Evolutionary conservation across 2,329 filamentous ascomycete genomes (phyloP), one percentile per base, ranked within the genome.

Genomic region (Chaetomiaceae sp.): DNA sequence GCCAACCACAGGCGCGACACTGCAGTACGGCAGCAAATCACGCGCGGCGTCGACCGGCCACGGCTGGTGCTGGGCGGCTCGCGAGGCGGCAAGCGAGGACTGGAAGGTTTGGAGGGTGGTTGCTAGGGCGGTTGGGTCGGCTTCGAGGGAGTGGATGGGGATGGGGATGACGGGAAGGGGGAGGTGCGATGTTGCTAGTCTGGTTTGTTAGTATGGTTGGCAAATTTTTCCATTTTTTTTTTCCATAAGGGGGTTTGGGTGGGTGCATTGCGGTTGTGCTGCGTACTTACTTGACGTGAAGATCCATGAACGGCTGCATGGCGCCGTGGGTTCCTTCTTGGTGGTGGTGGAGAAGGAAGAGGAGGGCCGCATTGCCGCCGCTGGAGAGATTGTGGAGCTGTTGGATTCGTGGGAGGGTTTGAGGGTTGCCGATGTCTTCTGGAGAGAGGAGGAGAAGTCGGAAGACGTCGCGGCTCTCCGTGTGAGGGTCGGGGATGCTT

Each of bases 231-330:
- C 14, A 3, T n/a, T 30, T n/a, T 20, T n/a, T 16, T 25, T 27
- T 13, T n/a, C 29, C 8, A 18, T n/a, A n/a, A n/a, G n/a, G n/a
- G n/a, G n/a, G 21, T 29, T 45, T 14, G 27, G 41, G 48, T 30
- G 42, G 48, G 21, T 34, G 45, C 41, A 25, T 14, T 29, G 30
- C 5, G 27, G n/a, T 38, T 18, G 32, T 7, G 8, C 70, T n/a
- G n/a, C n/a, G n/a, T n/a, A n/a, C n/a, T 58, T 62, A 78, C 74
- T 71, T 63, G 44, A 73, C 64, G 47, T 81, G 76, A 32, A 81
- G 62, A 14, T 62, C 65, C 65, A 72, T 71, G 48, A 76, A 69
- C 1, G 62, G 47, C 25, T 64, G 61, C 60, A 71, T 67, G 27
- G 67, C 50, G 11, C 59, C 63, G 6, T 62, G 56, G 13, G 33